phyloP scores from a whole-genome alignment of 805 yeast genomes.

The Metschnikowia cubensis region DNA sequence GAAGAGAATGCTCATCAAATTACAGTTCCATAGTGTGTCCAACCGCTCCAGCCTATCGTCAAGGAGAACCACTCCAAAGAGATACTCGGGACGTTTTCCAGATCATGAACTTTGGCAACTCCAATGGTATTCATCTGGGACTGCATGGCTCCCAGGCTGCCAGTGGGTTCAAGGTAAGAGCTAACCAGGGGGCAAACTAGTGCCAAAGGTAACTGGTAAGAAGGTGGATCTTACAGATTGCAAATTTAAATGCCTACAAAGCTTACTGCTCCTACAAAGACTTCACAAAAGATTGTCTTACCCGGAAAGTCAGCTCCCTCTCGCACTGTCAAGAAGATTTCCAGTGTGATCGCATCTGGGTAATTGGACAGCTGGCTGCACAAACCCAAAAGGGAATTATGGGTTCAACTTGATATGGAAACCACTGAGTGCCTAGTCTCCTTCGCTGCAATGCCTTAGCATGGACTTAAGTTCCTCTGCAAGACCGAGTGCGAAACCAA shows the following conservation, averaged over 20 bases:
- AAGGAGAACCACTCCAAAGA: constrained; percentile 56
- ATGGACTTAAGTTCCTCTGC: neutral
- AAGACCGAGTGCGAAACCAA: neutral
- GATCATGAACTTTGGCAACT: constrained; percentile 43
- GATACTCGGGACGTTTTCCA: constrained; percentile 67
- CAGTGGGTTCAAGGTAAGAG: constrained; percentile 5
- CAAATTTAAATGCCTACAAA: too few relatives aligned
- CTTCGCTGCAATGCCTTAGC: neutral
- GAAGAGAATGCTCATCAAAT: constrained; percentile 56
- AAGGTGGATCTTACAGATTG: too few relatives aligned
- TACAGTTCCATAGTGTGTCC: constrained; percentile 68
- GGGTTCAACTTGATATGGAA: too few relatives aligned
- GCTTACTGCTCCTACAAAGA: neutral
- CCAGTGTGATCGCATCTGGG: too few relatives aligned
- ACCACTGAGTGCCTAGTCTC: neutral
- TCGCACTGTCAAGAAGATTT: too few relatives aligned
- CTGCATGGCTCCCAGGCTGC: neutral
- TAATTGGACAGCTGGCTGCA: neutral
- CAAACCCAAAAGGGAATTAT: too few relatives aligned
- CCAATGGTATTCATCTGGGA: constrained; percentile 14
- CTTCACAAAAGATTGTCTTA: neutral
- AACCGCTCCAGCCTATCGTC: constrained; percentile 70
- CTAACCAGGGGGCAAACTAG: too few relatives aligned
- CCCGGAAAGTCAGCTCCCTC: too few relatives aligned
- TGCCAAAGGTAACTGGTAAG: too few relatives aligned